Evolutionary conservation across 768 basidiomycete species (phyloP).

Genomic region (Termitomyces titanicus): DNA sequence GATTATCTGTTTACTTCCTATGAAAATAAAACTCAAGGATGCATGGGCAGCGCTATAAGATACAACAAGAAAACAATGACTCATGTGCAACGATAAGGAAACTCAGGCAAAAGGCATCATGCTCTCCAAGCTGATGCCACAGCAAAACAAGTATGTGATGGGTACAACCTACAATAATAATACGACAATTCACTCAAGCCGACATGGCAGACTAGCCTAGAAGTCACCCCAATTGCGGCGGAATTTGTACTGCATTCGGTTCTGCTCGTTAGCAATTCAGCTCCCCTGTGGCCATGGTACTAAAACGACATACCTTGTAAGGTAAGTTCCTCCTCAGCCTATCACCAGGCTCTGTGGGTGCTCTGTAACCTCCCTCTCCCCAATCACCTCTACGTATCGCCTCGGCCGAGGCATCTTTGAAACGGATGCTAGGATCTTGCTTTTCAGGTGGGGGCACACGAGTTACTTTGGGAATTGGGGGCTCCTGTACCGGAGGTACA

Average conservation of each 20-base stretch:
- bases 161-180: background rate
- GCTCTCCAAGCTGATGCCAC: background rate
- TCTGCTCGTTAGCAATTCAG: conserved; percentile 46
- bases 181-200: conserved; percentile 2
- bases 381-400: conserved; percentile 57
- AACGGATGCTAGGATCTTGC: conserved; percentile 63
- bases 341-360: conserved; percentile 70
- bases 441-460: conserved; percentile 63
- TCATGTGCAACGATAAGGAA: no score
- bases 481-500: conserved; percentile 21
- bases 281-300: conserved; percentile 2
- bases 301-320: conserved; percentile 66
- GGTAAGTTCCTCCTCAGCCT: conserved; percentile 81
- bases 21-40: background rate
- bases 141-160: background rate
- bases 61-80: conserved; percentile 1
- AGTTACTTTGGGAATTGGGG: conserved; percentile 44
- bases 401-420: conserved; percentile 50
- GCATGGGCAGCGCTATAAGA: background rate
- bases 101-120: background rate
- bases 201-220: conserved; percentile 27
- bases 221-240: conserved; percentile 86
- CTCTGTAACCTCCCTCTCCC: conserved; percentile 71
- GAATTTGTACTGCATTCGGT: conserved; percentile 85
- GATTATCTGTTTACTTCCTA: background rate